phyloP scores from a whole-genome alignment of 768 basidiomycete genomes.

The Myochromella boudieri region DNA sequence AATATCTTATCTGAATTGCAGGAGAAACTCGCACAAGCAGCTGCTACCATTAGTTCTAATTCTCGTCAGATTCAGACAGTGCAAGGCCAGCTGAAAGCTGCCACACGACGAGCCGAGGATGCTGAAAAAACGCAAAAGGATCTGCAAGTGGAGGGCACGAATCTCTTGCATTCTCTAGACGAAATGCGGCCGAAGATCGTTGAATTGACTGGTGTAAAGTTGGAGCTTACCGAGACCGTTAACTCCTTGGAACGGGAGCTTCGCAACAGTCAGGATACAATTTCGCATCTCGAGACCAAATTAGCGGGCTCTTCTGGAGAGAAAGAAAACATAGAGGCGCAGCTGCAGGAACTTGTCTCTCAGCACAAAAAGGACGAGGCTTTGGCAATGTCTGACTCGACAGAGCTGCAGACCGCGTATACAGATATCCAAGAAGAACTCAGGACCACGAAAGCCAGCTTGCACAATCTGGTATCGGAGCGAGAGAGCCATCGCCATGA shows the following conservation, averaged over 20 bases:
- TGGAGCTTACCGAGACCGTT: slow-evolving; percentile 66
- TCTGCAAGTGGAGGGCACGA: slow-evolving; percentile 76
- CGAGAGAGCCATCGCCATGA: slow-evolving; percentile 60
- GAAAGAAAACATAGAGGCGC: slow-evolving; percentile 43
- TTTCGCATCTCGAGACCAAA: slow-evolving; percentile 60
- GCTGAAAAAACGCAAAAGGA: slow-evolving; percentile 71
- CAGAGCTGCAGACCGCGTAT: slow-evolving; percentile 65
- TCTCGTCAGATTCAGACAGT: slow-evolving; percentile 57
- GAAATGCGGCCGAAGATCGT: slow-evolving; percentile 87
- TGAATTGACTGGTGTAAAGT: slow-evolving; percentile 70
- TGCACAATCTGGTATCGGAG: slow-evolving; percentile 64
- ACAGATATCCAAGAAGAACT: slow-evolving; percentile 62
- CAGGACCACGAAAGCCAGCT: slow-evolving; percentile 48
- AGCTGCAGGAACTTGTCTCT: slow-evolving; percentile 42
- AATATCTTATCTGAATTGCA: slow-evolving; percentile 51
- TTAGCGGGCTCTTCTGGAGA: slow-evolving; percentile 56
- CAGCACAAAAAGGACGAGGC: slow-evolving; percentile 54
- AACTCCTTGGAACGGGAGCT: slow-evolving; percentile 55
- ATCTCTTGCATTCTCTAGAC: slow-evolving; percentile 76
- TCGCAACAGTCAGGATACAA: slow-evolving; percentile 53
- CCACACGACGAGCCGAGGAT: slow-evolving; percentile 69
- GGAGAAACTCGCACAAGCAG: slow-evolving; percentile 56
- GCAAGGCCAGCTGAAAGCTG: slow-evolving; percentile 65
- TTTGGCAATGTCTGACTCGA: slow-evolving; percentile 46
- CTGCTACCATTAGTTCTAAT: slow-evolving; percentile 50